These are phyloP conservation scores for Hirsutella thompsonii DNA, from an alignment of 2,329 filamentous ascomycete species.

Conservation along the genomic window DNA sequence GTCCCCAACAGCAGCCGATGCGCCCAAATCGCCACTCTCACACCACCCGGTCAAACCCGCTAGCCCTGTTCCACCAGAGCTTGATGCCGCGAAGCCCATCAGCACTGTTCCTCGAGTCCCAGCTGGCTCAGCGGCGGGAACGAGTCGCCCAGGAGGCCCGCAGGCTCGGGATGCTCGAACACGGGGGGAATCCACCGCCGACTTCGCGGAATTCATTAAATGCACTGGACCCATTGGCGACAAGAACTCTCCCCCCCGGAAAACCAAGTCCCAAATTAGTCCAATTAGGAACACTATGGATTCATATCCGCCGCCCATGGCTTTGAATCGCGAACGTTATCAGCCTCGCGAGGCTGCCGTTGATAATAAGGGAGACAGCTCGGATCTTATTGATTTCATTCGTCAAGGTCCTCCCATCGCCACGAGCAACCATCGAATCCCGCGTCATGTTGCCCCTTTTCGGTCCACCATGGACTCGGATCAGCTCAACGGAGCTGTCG, in stretches of 20 bases:
- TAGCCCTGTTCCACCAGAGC: slow-evolving; percentile 6
- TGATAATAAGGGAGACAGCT: slow-evolving; percentile 52
- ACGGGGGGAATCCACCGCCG: slow-evolving; percentile 57
- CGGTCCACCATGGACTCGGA: slow-evolving; percentile 78
- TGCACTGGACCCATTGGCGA: slow-evolving; percentile 61
- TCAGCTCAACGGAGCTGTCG: slow-evolving; percentile 45
- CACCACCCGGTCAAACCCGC: slow-evolving; percentile 3
- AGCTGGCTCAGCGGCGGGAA: slow-evolving; percentile 7
- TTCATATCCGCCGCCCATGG: slow-evolving; percentile 22
- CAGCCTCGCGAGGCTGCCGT: slow-evolving; percentile 61
- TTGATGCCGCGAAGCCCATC: slow-evolving; percentile 4
- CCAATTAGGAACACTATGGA: slow-evolving; percentile 24
- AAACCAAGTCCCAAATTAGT: slow-evolving; percentile 15
- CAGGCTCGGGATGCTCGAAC: slow-evolving; percentile 60
- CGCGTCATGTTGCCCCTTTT: slow-evolving; percentile 74
- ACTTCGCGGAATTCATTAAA: slow-evolving; percentile 83
- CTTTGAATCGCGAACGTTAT: slow-evolving; percentile 38
- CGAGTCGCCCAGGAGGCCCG: slow-evolving; percentile 12
- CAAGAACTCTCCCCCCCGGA: slow-evolving; percentile 22
- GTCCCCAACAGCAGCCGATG: slow-evolving; percentile 28
- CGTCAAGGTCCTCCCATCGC: slow-evolving; percentile 63
- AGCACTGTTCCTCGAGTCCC: slow-evolving; percentile 12
- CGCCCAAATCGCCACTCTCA: slow-evolving; percentile 15
- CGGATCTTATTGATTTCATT: slow-evolving; percentile 92
- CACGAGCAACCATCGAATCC: slow-evolving; percentile 55